Conservation (phyloP, 148 eudicot genomes). For the Vaccinium corymbosum region DNA sequence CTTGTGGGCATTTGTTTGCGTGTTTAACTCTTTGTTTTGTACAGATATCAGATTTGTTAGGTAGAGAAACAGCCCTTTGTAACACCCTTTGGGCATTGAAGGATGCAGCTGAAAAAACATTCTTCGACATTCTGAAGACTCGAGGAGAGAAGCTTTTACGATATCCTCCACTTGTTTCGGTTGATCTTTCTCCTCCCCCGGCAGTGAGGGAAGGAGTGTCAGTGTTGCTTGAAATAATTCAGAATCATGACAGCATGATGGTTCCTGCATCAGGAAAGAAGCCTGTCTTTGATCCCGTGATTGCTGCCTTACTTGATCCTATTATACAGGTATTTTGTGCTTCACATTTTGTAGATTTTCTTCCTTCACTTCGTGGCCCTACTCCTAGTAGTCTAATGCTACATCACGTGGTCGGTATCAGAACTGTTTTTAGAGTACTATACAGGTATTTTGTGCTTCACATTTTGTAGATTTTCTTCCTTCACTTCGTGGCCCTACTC, state of each 20-base stretch:
- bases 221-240: slow-evolving; percentile 81
- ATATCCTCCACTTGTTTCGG: slow-evolving; percentile 87
- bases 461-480: not conserved
- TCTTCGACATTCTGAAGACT: slow-evolving; percentile 77
- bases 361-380: not conserved
- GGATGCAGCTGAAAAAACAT: slow-evolving; percentile 96
- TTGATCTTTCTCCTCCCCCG: slow-evolving; percentile 91
- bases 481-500: not conserved
- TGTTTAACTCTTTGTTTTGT: slow-evolving; percentile 14
- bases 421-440: not conserved
- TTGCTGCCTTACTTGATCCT: slow-evolving; percentile 93
- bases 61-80: slow-evolving; percentile 88
- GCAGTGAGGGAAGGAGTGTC: slow-evolving; percentile 91
- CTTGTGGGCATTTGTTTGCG: not conserved
- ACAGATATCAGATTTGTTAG: slow-evolving; percentile 79
- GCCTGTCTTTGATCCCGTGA: slow-evolving; percentile 73
- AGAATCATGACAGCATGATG: slow-evolving; percentile 90
- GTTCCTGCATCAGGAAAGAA: slow-evolving; percentile 72
- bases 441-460: slow-evolving; percentile 51
- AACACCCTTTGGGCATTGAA: slow-evolving; percentile 85
- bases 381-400: not conserved
- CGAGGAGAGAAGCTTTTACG: slow-evolving; percentile 95
- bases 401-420: not conserved
- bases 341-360: not conserved
- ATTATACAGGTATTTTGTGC: slow-evolving; percentile 67